Conservation (phyloP, 768 basidiomycete species). For the Hygrophoropsis aurantiaca region DNA sequence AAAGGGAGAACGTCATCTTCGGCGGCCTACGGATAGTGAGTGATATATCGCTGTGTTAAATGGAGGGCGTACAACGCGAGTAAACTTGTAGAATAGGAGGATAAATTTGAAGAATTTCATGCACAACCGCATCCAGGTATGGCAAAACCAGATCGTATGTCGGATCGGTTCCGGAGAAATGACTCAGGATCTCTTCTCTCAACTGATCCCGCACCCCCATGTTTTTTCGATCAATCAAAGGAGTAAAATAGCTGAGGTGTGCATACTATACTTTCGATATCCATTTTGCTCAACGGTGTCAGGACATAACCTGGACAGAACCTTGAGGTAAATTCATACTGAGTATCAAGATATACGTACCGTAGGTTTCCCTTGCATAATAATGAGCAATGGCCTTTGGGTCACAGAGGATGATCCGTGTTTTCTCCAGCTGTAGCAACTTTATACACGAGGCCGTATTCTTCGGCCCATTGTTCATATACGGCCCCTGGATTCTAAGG, state of each 20-base stretch:
- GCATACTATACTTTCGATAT: conserved; percentile 25
- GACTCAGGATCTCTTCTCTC: conserved; percentile 49
- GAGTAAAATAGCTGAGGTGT: not conserved
- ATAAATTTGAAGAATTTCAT: conserved; percentile 46
- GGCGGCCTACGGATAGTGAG: conserved; percentile 33
- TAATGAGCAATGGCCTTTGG: conserved; percentile 53
- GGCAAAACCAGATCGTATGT: conserved; percentile 55
- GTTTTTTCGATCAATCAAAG: conserved; percentile 19
- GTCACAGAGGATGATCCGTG: conserved; percentile 40
- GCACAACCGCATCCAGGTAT: conserved; percentile 53
- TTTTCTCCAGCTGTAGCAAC: conserved; percentile 40
- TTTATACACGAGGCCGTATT: conserved; percentile 48
- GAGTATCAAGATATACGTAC: too few species aligned
- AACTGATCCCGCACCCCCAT: conserved; percentile 46
- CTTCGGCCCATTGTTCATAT: conserved; percentile 45
- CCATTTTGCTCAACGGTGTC: conserved; percentile 17
- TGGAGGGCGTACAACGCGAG: conserved; percentile 13
- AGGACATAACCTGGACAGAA: conserved; percentile 24
- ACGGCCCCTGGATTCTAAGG: conserved; percentile 26
- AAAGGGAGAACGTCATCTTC: conserved; percentile 62
- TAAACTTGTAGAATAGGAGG: conserved; percentile 33
- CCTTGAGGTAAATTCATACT: too few species aligned
- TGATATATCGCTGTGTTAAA: conserved; percentile 25
- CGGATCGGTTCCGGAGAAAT: conserved; percentile 44
- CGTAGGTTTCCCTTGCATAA: conserved; percentile 46